Percentiles rank a stretch among this genome's conserved stretches.
Evolutionary conservation across 441 rosid genomes (phyloP).

Genomic region (Gossypium trilobum): DNA sequence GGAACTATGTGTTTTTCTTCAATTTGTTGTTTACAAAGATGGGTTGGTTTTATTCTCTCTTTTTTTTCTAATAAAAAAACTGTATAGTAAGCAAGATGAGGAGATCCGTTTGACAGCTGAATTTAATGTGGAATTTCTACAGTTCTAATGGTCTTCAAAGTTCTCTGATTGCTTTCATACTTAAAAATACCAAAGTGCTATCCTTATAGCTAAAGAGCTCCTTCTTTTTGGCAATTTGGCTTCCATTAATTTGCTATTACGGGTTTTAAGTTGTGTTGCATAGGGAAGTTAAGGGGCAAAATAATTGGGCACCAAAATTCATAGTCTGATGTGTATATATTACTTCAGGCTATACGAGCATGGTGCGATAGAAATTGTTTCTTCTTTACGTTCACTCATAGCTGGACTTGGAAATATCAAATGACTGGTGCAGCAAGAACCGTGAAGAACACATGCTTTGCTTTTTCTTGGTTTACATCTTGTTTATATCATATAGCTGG

Average conservation of each 20-base stretch:
- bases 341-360: constrained; percentile 17
- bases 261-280: background rate
- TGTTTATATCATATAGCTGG: background rate
- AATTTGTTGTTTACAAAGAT: background rate
- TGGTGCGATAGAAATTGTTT: background rate
- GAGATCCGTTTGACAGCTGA: constrained; percentile 17
- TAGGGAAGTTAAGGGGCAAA: background rate
- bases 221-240: background rate
- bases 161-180: constrained; percentile 34
- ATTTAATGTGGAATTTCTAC: constrained; percentile 26
- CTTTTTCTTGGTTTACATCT: background rate
- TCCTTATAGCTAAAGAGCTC: background rate
- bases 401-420: constrained; percentile 1
- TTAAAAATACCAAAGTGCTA: background rate
- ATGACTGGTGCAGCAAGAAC: constrained; percentile 9
- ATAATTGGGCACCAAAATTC: constrained; percentile 31
- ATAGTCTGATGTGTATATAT: constrained; percentile 23
- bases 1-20: background rate
- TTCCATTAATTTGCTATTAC: background rate
- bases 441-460: constrained; percentile 15
- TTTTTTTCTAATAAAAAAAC: background rate
- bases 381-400: background rate
- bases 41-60: background rate
- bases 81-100: constrained; percentile 20
- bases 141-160: constrained; percentile 30